Evolutionary conservation across 2,329 filamentous ascomycete species (phyloP).

Genomic region (Thelonectria rubi): DNA sequence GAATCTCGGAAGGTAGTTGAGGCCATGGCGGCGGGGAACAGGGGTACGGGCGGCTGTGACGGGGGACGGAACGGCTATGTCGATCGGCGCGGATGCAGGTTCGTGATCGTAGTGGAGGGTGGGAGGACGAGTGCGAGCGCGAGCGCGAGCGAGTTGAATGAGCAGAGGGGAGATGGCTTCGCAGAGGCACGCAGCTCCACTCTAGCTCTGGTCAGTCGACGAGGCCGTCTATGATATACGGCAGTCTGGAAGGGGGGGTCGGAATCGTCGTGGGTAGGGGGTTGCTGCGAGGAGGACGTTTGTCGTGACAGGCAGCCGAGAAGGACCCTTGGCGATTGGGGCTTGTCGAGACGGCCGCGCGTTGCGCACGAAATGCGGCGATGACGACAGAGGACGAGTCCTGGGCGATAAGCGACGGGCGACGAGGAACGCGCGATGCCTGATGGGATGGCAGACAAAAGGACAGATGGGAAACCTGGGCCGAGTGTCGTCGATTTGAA

Average conservation of each 20-base stretch:
- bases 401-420: conserved; percentile 24
- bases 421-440: conserved; percentile 23
- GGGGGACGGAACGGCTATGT: conserved; percentile 39
- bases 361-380: conserved; percentile 43
- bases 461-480: conserved; percentile 38
- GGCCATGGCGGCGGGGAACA: conserved; percentile 67
- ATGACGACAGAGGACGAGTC: conserved; percentile 25
- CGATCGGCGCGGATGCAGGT: conserved; percentile 36
- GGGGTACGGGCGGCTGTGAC: conserved; percentile 34
- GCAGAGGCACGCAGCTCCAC: conserved; percentile 20
- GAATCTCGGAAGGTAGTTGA: conserved; percentile 91
- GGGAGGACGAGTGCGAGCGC: conserved; percentile 20
- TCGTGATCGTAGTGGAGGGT: conserved; percentile 36
- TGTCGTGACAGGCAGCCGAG: conserved; percentile 30
- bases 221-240: conserved; percentile 35
- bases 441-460: conserved; percentile 19
- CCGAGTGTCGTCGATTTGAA: conserved; percentile 44
- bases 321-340: conserved; percentile 31
- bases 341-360: conserved; percentile 43
- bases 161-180: conserved; percentile 8
- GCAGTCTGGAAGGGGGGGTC: conserved; percentile 8
- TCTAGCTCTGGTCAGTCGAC: conserved; percentile 37
- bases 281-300: conserved; percentile 31
- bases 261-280: conserved; percentile 17
- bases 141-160: conserved; percentile 19